phyloP scores from a whole-genome alignment of 257 asterid genomes.

The Craterostigma plantagineum region DNA sequence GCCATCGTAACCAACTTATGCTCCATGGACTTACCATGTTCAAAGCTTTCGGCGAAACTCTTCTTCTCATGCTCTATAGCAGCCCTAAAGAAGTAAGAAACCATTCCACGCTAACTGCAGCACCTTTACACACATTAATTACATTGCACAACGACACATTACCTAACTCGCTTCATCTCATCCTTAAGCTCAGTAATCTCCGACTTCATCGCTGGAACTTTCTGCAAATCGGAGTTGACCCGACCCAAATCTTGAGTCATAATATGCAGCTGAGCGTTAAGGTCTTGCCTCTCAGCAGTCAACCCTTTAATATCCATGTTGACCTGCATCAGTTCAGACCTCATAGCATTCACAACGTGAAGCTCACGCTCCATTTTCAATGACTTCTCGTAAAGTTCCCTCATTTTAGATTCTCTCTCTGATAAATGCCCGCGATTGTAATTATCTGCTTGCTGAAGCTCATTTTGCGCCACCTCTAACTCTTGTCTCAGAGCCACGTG shows the following conservation, averaged over 20 bases:
- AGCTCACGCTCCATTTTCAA: conserved; percentile 65
- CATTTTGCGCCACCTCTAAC: conserved; percentile 56
- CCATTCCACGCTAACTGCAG: background rate
- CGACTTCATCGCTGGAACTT: conserved; percentile 62
- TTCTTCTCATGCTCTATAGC: conserved; percentile 87
- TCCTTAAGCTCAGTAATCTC: conserved; percentile 53
- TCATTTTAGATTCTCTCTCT: conserved; percentile 51
- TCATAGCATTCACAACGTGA: conserved; percentile 49
- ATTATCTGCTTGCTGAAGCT: conserved; percentile 66
- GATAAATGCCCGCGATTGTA: conserved; percentile 51
- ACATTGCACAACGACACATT: too few species aligned
- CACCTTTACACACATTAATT: too few species aligned
- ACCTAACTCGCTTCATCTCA: conserved; percentile 80
- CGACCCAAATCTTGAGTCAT: conserved; percentile 79
- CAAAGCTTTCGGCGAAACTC: conserved; percentile 78
- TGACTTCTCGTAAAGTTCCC: conserved; percentile 67
- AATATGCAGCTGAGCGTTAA: conserved; percentile 53
- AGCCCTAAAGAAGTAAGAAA: conserved; percentile 31
- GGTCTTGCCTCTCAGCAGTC: conserved; percentile 61
- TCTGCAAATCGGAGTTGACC: conserved; percentile 60
- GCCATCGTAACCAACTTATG: conserved; percentile 66
- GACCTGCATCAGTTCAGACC: conserved; percentile 73
- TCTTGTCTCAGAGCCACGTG: conserved; percentile 92
- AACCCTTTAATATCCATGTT: conserved; percentile 64
- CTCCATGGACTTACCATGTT: conserved; percentile 86